Conservation (phyloP, 345 rosid species). For the Mangifera indica region DNA sequence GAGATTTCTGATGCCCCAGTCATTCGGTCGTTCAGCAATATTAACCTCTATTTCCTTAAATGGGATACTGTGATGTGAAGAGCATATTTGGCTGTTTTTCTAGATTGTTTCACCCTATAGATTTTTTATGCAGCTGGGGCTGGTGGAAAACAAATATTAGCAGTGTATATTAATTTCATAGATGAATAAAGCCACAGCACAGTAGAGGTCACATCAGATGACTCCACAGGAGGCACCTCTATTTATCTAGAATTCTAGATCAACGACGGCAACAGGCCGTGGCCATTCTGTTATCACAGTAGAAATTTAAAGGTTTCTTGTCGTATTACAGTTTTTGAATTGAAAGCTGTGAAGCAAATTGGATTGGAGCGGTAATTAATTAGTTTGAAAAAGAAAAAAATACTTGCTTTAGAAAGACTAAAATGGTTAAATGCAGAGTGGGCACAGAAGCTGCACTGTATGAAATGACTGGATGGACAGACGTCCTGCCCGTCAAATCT, state of each 20-base stretch:
- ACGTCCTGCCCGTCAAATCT: slow-evolving; percentile 41
- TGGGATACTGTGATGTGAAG: background rate
- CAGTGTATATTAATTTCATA: too few relatives aligned
- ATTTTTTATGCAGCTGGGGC: background rate
- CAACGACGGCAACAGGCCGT: slow-evolving; percentile 39
- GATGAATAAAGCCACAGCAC: slow-evolving; percentile 27
- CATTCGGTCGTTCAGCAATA: background rate
- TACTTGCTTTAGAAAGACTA: too few relatives aligned
- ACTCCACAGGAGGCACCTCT: slow-evolving; percentile 15
- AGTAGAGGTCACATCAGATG: slow-evolving; percentile 31
- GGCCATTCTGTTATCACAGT: slow-evolving; percentile 27
- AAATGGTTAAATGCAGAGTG: slow-evolving; percentile 19
- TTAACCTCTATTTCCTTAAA: background rate
- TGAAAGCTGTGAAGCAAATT: slow-evolving; percentile 35
- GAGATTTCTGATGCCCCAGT: too few relatives aligned
- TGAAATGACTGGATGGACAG: slow-evolving; percentile 51
- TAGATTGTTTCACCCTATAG: background rate
- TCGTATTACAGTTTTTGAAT: background rate
- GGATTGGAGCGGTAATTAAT: slow-evolving; percentile 32
- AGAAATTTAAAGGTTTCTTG: background rate
- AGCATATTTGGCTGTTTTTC: slow-evolving; percentile 11
- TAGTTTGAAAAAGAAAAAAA: slow-evolving; percentile 17
- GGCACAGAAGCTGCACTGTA: slow-evolving; percentile 38
- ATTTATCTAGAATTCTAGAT: slow-evolving; percentile 19
- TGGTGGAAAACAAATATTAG: background rate